Evolutionary conservation across 1,284 basidiomycete genomes (phyloP).

Genomic region (Malassezia obtusa): DNA sequence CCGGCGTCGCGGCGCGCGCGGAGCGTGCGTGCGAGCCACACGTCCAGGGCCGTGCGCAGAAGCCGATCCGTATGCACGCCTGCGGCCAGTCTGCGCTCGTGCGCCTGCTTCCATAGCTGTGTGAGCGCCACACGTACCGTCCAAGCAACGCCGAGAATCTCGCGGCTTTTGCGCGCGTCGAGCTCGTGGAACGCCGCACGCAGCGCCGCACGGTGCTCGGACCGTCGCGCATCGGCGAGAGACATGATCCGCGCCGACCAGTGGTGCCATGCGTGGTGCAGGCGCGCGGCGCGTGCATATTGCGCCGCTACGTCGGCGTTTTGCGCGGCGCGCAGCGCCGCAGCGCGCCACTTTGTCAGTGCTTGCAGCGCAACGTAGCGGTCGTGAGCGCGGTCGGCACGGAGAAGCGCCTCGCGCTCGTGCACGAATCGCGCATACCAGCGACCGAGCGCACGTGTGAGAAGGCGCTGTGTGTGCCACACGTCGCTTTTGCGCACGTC

Average conservation of each 20-base stretch:
- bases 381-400: not conserved
- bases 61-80: not conserved
- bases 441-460: no score
- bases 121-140: not conserved
- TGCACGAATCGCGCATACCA: no score
- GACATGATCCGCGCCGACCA: not conserved
- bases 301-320: not conserved
- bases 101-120: conserved; percentile 7
- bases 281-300: not conserved
- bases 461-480: no score
- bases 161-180: not conserved
- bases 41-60: no score
- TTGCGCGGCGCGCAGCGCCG: not conserved
- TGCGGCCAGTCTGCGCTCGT: not conserved
- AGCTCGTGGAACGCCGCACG: not conserved
- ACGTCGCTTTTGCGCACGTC: no score
- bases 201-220: not conserved
- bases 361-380: not conserved
- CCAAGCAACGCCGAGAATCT: not conserved
- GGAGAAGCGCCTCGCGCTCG: no score
- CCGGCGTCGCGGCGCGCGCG: no score
- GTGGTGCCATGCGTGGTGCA: not conserved
- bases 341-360: not conserved
- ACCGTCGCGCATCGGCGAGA: not conserved
- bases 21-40: no score